Evolutionary conservation across 345 rosid genomes (phyloP).

Genomic region (Eutrema yunnanense): DNA sequence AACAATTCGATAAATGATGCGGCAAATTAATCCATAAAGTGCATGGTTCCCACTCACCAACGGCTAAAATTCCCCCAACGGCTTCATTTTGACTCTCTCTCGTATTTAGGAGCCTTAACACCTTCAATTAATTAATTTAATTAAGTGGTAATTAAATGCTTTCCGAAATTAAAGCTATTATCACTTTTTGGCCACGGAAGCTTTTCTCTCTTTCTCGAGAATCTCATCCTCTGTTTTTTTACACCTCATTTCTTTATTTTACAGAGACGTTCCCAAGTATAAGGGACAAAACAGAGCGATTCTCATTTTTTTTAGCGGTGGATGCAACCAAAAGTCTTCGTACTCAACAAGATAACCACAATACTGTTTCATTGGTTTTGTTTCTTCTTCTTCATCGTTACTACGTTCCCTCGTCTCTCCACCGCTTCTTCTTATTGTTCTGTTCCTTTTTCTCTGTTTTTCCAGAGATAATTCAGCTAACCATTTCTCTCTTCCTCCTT

Average conservation of each 20-base stretch:
- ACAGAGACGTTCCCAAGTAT: slow-evolving; percentile 26
- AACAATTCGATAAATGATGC: background rate
- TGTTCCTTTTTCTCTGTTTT: slow-evolving; percentile 11
- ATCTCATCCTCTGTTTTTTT: background rate
- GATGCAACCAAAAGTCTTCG: background rate
- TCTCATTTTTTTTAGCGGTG: slow-evolving; percentile 13
- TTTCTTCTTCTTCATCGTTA: slow-evolving; percentile 4
- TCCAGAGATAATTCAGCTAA: slow-evolving; percentile 9
- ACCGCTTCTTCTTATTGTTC: background rate
- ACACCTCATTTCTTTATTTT: slow-evolving; percentile 21
- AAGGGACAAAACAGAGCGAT: slow-evolving; percentile 27
- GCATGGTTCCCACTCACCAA: slow-evolving; percentile 27
- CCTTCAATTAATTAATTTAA: slow-evolving; percentile 1
- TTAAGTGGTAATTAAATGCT: background rate
- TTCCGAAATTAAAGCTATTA: background rate
- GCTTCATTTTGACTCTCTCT: slow-evolving; percentile 12
- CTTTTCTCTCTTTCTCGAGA: background rate
- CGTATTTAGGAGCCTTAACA: slow-evolving; percentile 16
- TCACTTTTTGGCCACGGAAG: slow-evolving; percentile 7
- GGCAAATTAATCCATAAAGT: background rate
- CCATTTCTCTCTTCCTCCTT: background rate
- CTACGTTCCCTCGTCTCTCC: slow-evolving; percentile 13
- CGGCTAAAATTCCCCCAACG: slow-evolving; percentile 22
- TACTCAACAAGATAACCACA: slow-evolving; percentile 12
- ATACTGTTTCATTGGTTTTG: slow-evolving; percentile 27